Conservation (phyloP, 2,329 filamentous ascomycete genomes). For the Penicillium sp. region DNA sequence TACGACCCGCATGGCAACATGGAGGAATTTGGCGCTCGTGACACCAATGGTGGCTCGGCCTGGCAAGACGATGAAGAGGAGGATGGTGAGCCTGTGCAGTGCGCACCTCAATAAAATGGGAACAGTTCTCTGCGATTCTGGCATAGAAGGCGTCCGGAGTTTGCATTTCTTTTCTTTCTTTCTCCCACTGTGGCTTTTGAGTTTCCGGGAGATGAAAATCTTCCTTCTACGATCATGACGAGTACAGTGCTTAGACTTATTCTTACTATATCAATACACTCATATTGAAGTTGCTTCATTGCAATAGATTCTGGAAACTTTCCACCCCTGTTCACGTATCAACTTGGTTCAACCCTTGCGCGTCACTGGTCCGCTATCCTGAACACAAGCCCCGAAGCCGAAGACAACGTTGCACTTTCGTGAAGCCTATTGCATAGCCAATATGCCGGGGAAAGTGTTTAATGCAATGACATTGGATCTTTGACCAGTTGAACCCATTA, state of each 20-base stretch:
- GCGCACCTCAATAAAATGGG: constrained; percentile 1
- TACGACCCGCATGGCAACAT: constrained; percentile 56
- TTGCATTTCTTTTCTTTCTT: constrained; percentile 4
- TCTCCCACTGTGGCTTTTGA: not conserved
- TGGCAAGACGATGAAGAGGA: constrained; percentile 5
- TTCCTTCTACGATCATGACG: constrained; percentile 13
- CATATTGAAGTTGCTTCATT: too few species aligned
- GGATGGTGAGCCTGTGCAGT: constrained; percentile 1
- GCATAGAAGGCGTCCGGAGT: constrained; percentile 33
- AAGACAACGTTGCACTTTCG: too few species aligned
- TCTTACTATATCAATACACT: not conserved
- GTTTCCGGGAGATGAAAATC: constrained; percentile 4
- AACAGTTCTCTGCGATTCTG: constrained; percentile 10
- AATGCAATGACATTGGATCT: too few species aligned
- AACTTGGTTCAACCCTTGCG: too few species aligned
- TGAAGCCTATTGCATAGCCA: too few species aligned
- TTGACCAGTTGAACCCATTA: too few species aligned
- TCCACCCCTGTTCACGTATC: too few species aligned
- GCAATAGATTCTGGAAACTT: too few species aligned
- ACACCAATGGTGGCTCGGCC: not conserved
- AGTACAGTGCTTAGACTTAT: constrained; percentile 10
- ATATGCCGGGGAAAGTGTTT: too few species aligned
- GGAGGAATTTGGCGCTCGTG: not conserved
- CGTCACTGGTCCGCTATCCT: too few species aligned
- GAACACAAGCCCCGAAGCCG: too few species aligned